A percentile compares a stretch with the other conserved stretches of the same genome.
Evolutionary conservation across 257 asterid species (phyloP).

Genomic region (Nicotiana knightiana): DNA sequence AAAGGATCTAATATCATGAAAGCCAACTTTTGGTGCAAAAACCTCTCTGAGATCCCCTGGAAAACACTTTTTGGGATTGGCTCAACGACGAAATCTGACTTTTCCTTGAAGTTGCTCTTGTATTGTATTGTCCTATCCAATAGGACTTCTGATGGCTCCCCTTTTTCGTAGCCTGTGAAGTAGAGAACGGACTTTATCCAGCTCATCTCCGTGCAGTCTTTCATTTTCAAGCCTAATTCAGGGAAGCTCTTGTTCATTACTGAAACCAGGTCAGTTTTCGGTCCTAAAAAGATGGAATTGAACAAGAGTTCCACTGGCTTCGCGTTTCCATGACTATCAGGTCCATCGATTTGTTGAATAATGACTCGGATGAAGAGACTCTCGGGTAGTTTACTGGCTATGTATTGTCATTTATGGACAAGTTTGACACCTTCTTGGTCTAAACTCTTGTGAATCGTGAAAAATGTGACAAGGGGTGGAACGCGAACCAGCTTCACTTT

Average conservation of each 20-base stretch:
- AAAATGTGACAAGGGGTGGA: slow-evolving; percentile 15
- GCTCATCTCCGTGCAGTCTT: slow-evolving; percentile 19
- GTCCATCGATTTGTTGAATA: slow-evolving; percentile 9
- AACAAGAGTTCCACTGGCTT: not conserved
- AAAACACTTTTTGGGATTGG: slow-evolving; percentile 14
- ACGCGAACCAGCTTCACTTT: slow-evolving; percentile 19
- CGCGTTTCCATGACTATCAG: not conserved
- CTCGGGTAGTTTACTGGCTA: slow-evolving; percentile 12
- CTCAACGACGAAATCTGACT: slow-evolving; percentile 21
- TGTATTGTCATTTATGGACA: slow-evolving; percentile 16
- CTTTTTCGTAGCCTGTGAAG: slow-evolving; percentile 12
- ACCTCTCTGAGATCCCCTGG: slow-evolving; percentile 15
- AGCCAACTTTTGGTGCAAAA: slow-evolving; percentile 3
- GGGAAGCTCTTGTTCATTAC: slow-evolving; percentile 15
- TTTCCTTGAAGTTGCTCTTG: slow-evolving; percentile 20
- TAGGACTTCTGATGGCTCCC: slow-evolving; percentile 11
- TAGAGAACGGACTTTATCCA: slow-evolving; percentile 22
- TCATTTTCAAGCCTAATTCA: slow-evolving; percentile 1
- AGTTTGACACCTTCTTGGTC: slow-evolving; percentile 12
- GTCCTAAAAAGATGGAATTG: slow-evolving; percentile 22
- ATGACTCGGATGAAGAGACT: slow-evolving; percentile 15
- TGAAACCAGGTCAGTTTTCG: not conserved
- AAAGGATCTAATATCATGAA: slow-evolving; percentile 26
- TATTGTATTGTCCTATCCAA: slow-evolving; percentile 16
- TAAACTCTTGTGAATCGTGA: slow-evolving; percentile 14